Evolutionary conservation across 805 yeast genomes (phyloP).

Genomic region (Candida ovalis): DNA sequence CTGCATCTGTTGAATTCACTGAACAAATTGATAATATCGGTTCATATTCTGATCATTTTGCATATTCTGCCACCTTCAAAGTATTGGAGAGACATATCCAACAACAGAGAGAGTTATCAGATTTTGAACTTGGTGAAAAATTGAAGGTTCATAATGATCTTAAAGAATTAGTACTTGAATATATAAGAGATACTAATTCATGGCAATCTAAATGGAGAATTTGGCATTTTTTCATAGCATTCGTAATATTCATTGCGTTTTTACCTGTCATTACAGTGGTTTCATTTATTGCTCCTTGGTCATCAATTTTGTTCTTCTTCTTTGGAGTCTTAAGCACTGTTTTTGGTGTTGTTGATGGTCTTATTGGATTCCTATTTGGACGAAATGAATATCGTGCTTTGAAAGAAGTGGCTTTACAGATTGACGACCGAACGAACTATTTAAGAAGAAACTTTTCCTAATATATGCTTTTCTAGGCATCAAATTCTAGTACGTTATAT

Average conservation of each 20-base stretch:
- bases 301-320: slow-evolving; percentile 62
- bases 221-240: slow-evolving; percentile 56
- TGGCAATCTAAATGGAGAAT: slow-evolving; percentile 66
- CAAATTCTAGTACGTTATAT: no score
- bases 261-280: slow-evolving; percentile 58
- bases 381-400: slow-evolving; percentile 76
- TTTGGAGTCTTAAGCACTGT: slow-evolving; percentile 52
- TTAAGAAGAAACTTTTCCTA: slow-evolving; percentile 3
- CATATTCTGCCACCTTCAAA: slow-evolving; percentile 49
- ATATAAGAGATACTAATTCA: slow-evolving; percentile 45
- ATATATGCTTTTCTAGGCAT: no score
- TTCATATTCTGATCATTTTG: slow-evolving; percentile 92
- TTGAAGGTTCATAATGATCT: slow-evolving; percentile 47
- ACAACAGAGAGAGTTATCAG: background rate
- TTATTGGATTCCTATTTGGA: slow-evolving; percentile 77
- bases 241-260: slow-evolving; percentile 48
- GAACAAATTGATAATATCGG: slow-evolving; percentile 65
- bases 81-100: slow-evolving; percentile 17
- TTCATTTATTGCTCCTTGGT: slow-evolving; percentile 50
- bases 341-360: slow-evolving; percentile 70
- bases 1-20: slow-evolving; percentile 72
- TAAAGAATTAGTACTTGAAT: slow-evolving; percentile 40
- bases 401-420: slow-evolving; percentile 69
- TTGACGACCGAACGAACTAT: slow-evolving; percentile 31
- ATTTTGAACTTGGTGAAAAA: slow-evolving; percentile 5